Evolutionary conservation across 345 rosid genomes (phyloP), one percentile per base, ranked within the genome.

Genomic region (Sonneratia caseolaris): DNA sequence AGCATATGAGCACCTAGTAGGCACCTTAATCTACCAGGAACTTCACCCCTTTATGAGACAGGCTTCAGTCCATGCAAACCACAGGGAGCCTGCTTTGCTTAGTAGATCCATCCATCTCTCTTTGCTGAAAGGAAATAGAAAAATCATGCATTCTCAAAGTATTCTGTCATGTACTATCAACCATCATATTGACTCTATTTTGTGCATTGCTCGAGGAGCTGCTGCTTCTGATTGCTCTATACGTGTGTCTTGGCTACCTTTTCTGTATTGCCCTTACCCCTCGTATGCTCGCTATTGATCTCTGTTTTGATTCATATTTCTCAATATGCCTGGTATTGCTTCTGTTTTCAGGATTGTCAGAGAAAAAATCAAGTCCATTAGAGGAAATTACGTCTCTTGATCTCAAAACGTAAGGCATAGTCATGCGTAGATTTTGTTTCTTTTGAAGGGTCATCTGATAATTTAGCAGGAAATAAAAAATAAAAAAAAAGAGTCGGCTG

Each of bases 351-450:
- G 97, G 82, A 74, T 79, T 89, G 32, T 81, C 84, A 0, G 93
- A 86, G 79, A 84, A 78, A 76, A 82, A 71, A 68, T 76, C 82
- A 78, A 83, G 86, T 79, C 85, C 92, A 48, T 66, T 86, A 42
- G 96, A 91, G 70, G 89, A 83, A 37, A 82, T 84, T 22, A 70
- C 90, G 27, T 84, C 96, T 75, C 81, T 84, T 57, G 91, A 91
- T 80, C 79, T 86, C 64, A 86, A 89, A 84, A 80, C 93, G 98
- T 90, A 82, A 79, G 98, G 32, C 70, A 38, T n/a, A 37, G 68
- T 69, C 47, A 62, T 62, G 19, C 32, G 5, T 11, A 62, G 14
- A n/a, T 47, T 47, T 8, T 47, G 66, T 18, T 62, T 62, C 66
- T 13, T 22, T 62, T 18, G 22, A 3, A 35, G 19, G 38, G 16